Evolutionary conservation across 352 stramenopile species (phyloP).

Genomic region (Phytophthora citrophthora): DNA sequence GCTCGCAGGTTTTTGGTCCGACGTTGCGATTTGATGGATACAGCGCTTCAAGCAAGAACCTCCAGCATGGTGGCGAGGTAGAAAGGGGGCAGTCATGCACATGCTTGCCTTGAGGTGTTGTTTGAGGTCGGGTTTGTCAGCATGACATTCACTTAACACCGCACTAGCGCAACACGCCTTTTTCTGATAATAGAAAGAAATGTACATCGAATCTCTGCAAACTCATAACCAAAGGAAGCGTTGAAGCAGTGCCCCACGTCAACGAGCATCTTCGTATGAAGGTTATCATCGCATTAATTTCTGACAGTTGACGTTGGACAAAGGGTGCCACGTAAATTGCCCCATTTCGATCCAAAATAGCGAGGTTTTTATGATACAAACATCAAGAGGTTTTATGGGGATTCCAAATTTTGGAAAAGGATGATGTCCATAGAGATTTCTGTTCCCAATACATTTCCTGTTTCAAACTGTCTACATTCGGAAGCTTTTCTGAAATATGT

Average conservation of each 20-base stretch:
- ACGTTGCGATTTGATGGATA: conserved; percentile 44
- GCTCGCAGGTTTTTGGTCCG: conserved; percentile 29
- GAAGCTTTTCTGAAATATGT: background rate
- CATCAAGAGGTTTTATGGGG: conserved; percentile 21
- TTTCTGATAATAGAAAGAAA: too few relatives aligned
- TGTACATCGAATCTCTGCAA: background rate
- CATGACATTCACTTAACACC: conserved; percentile 25
- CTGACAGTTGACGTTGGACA: conserved; percentile 23
- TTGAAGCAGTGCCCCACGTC: background rate
- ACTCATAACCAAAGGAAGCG: background rate
- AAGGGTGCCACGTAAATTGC: conserved; percentile 3
- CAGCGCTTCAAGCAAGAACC: conserved; percentile 26
- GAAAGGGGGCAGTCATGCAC: conserved; percentile 33
- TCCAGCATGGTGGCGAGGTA: conserved; percentile 22
- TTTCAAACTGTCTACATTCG: too few relatives aligned
- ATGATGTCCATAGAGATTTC: too few relatives aligned
- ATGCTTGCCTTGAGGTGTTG: conserved; percentile 2
- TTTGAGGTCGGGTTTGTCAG: conserved; percentile 1
- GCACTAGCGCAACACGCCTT: background rate
- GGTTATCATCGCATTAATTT: background rate
- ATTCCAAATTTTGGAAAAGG: too few relatives aligned
- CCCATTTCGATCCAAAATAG: conserved; percentile 18
- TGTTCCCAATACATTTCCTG: too few relatives aligned
- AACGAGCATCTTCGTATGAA: too few relatives aligned
- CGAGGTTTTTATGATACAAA: conserved; percentile 33